phyloP scores from a whole-genome alignment of 176 grass and related monocot species.

The Aegilops tauschii region DNA sequence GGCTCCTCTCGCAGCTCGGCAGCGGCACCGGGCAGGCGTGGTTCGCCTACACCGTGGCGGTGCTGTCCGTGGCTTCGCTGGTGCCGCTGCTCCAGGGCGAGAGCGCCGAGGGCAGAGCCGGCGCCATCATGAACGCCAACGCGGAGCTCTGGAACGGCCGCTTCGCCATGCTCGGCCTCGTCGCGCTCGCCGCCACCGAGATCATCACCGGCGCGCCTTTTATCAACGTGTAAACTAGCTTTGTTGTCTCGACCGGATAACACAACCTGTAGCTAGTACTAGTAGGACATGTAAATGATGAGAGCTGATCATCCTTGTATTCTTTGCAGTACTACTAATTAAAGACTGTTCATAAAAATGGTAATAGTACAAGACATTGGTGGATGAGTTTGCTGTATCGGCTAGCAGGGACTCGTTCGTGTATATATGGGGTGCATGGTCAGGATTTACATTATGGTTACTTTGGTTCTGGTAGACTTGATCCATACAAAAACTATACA shows the following conservation, averaged over 20 bases:
- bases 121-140: slow-evolving; percentile 38
- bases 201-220: slow-evolving; percentile 60
- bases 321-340: too few species aligned
- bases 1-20: slow-evolving; percentile 26
- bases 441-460: too few species aligned
- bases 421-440: too few species aligned
- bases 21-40: slow-evolving; percentile 36
- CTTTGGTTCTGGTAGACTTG: too few species aligned
- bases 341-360: too few species aligned
- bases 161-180: slow-evolving; percentile 72
- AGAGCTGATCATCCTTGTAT: too few species aligned
- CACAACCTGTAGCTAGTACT: too few species aligned
- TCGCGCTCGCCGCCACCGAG: slow-evolving; percentile 62
- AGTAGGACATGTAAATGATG: too few species aligned
- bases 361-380: too few species aligned
- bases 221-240: slow-evolving; percentile 21
- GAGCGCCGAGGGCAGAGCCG: slow-evolving; percentile 27
- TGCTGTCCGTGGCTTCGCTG: slow-evolving; percentile 53
- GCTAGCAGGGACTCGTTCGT: too few species aligned
- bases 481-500: too few species aligned
- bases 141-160: slow-evolving; percentile 83
- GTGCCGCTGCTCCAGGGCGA: slow-evolving; percentile 52
- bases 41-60: slow-evolving; percentile 31
- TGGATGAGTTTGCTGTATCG: too few species aligned
- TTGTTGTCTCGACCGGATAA: not conserved